phyloP scores from a whole-genome alignment of 192 early-diverging fungal genomes.

The Podila epicladia region DNA sequence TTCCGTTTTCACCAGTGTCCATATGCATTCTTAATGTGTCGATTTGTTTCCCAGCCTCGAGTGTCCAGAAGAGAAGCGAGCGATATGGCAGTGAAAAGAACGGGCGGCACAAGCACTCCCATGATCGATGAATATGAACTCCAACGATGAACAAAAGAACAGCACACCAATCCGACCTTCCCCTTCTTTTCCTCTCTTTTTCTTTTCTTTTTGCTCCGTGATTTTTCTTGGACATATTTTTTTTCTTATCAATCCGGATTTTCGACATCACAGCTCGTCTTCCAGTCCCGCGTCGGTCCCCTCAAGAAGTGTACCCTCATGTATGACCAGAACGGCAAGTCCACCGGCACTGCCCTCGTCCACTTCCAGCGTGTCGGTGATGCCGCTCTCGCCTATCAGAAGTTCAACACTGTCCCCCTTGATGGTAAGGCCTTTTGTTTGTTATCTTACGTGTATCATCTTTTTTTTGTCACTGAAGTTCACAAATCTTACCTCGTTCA shows the following conservation, averaged over 20 bases:
- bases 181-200: background rate
- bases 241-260: background rate
- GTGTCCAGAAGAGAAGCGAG: no score
- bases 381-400: conserved; percentile 56
- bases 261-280: conserved; percentile 21
- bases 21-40: no score
- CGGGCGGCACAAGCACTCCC: no score
- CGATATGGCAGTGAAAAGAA: no score
- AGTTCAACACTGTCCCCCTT: conserved; percentile 59
- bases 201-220: background rate
- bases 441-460: background rate
- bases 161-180: conserved; percentile 3
- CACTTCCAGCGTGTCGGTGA: conserved; percentile 49
- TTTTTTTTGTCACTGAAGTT: background rate
- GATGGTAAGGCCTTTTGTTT: conserved; percentile 46
- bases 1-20: no score
- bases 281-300: conserved; percentile 48
- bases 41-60: no score
- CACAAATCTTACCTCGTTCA: conserved; percentile 1
- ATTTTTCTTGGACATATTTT: background rate
- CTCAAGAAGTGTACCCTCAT: conserved; percentile 53
- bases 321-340: conserved; percentile 55
- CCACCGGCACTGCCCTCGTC: conserved; percentile 53
- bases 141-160: conserved; percentile 1
- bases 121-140: no score